Evolutionary conservation across 345 rosid species (phyloP).

Genomic region (Sonneratia caseolaris): DNA sequence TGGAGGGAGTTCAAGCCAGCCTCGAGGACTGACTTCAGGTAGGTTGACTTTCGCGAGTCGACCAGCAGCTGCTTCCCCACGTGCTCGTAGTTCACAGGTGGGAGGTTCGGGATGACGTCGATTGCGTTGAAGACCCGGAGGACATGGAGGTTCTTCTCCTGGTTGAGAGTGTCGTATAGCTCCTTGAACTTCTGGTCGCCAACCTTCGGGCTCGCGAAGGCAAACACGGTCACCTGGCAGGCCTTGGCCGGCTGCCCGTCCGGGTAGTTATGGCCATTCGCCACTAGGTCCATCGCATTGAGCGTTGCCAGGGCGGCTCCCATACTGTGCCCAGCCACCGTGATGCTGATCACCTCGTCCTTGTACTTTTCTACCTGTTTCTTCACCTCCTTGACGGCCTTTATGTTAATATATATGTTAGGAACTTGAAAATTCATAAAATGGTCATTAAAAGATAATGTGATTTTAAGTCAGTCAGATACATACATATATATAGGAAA

Average conservation of each 20-base stretch:
- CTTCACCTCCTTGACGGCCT: conserved; percentile 32
- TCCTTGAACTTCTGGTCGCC: conserved; percentile 36
- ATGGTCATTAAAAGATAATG: neutral
- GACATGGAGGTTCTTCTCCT: conserved; percentile 33
- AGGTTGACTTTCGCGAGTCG: conserved; percentile 43
- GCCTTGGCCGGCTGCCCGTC: conserved; percentile 14
- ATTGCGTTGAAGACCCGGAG: conserved; percentile 36
- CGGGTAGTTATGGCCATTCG: conserved; percentile 38
- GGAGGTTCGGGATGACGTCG: conserved; percentile 54
- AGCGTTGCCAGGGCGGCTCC: conserved; percentile 53
- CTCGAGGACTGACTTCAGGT: conserved; percentile 21
- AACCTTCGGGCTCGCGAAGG: conserved; percentile 57
- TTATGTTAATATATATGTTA: neutral
- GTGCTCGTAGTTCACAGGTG: conserved; percentile 43
- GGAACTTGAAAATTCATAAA: neutral
- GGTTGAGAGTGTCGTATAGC: conserved; percentile 11
- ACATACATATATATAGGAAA: neutral
- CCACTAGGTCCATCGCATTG: conserved; percentile 48
- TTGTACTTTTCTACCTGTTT: conserved; percentile 39
- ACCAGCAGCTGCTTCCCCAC: conserved; percentile 51
- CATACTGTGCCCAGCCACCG: conserved; percentile 47
- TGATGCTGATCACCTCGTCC: conserved; percentile 54
- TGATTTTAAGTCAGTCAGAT: no score
- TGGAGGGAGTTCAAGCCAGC: conserved; percentile 16
- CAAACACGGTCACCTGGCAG: conserved; percentile 41